Evolutionary conservation across 805 yeast genomes (phyloP).

Genomic region (Torulaspora maleeae): DNA sequence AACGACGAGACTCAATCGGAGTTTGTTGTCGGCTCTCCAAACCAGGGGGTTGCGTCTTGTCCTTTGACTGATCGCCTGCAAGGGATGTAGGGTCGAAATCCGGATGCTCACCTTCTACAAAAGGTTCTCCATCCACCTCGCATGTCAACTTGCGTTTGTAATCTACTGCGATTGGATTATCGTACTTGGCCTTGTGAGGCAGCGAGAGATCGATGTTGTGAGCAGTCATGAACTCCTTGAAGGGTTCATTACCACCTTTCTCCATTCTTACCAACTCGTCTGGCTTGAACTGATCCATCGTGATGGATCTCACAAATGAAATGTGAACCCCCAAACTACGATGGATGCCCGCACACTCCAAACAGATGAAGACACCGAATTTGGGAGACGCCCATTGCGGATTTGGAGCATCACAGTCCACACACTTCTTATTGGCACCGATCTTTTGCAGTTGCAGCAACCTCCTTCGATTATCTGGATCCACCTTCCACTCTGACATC

Average conservation of each 20-base stretch:
- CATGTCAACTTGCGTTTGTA: conserved; percentile 79
- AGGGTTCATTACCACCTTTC: conserved; percentile 82
- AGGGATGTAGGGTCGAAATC: conserved; percentile 32
- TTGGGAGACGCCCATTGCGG: conserved; percentile 99
- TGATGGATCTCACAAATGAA: conserved; percentile 91
- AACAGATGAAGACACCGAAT: conserved; percentile 93
- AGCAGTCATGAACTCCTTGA: conserved; percentile 58
- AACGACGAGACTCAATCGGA: conserved; percentile 41
- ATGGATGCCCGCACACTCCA: conserved; percentile 97
- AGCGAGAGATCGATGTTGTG: conserved; percentile 65
- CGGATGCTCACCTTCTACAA: conserved; percentile 59
- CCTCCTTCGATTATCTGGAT: conserved; percentile 86
- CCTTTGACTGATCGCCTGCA: conserved; percentile 5
- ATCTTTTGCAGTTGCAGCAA: conserved; percentile 70
- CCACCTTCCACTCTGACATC: conserved; percentile 77
- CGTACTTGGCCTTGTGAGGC: conserved; percentile 72
- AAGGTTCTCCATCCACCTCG: conserved; percentile 66
- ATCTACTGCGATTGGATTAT: conserved; percentile 90
- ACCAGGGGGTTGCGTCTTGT: conserved; percentile 8
- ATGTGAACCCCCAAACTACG: conserved; percentile 95
- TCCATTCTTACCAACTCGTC: conserved; percentile 91
- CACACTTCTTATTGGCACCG: conserved; percentile 82
- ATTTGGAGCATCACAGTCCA: conserved; percentile 91
- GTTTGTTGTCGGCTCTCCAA: conserved; percentile 19
- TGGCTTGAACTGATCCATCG: conserved; percentile 97